Evolutionary conservation across 192 early-diverging fungal genomes (phyloP), one percentile per base, ranked within the genome.

Genomic region (Lobosporangium transversale): DNA sequence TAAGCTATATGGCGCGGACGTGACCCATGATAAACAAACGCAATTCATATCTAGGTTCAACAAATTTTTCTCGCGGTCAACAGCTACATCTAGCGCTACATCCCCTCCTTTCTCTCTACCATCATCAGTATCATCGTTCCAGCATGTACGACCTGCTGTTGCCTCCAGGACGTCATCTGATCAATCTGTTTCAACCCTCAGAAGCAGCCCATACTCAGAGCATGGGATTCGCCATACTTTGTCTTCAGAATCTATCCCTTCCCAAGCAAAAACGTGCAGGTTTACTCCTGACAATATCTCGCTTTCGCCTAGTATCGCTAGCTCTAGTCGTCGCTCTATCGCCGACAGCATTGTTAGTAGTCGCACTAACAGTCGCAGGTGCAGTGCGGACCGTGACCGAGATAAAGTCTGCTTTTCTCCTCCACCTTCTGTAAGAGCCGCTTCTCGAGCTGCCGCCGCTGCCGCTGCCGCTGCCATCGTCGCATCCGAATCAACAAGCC

Each of bases 1-100:
- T 2, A 63, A 74, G n/a, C 67, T 83, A 9, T 83, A 83, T 61
- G 78, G 78, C 17, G n/a, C 51, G 2, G 6, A 7, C 9, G 12
- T 4, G 9, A 26, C 29, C 1, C 23, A 49, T 0, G 48, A 15
- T 6, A 42, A 35, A 2, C 50, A 43, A 17, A 23, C 21, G n/a
- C 42, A 60, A 2, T 42, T 70, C 59, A 71, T 44, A 44, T 27
- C 68, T 7, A 70, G 47, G 51, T 52, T 70, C 17, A 61, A 62
- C 33, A 44, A 36, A 27, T 31, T 70, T 49, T 70, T 70, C 29
- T 62, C 59, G 3, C 44, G 58, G 2, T 23, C 58, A 21, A 21
- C 35, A 4, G 57, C 26, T 18, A 42, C 40, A 1, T 33, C 54
- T 36, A n/a, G 35, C 15, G 35, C 36, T 40, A 21, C 35, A 56